Base-by-base conservation (phyloP, 306 rosid genomes). In the Acacia acuminata region DNA sequence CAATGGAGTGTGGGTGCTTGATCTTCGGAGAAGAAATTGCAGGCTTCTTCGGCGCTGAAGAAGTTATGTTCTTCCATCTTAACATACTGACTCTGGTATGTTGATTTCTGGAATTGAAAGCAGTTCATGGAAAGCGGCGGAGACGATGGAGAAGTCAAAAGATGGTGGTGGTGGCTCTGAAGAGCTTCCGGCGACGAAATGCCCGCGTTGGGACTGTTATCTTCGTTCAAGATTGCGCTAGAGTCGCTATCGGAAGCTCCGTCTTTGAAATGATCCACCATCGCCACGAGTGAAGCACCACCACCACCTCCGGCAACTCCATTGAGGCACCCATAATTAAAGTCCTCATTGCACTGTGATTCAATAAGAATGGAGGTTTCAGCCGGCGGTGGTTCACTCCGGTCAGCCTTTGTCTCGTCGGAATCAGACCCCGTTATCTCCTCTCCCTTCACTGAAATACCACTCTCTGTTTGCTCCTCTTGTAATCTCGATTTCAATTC, bases 171-270 rank as follows among this genome's bases (percentile, higher is more conserved):
- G 5, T 84, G 88, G 63, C 86, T 81, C 34, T 85, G 92, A 44
- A 86, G 83, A 19, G 83, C 83, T 78, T 86, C 94, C 6, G 82
- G 82, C 11, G 96, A 90, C 9, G 92, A 89, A 78, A 83, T 77
- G 48, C 86, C 87, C 0, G 75, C 92, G 82, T 90, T 91, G 10
- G 93, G 92, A 60, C 97, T 89, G 71, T 80, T 79, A 42, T 81
- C 98, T 51, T 96, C 99, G 82, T 94, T 96, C 78, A 96, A 64
- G 78, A 96, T 91, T 24, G 98, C 98, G 43, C 99, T 96, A 0
- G 99, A 91, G 80, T 96, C 99, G 17, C 99, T 95, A 64, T 95
- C 99, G 0, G 99, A 95, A 43, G 91, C 86, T 2, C 99, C 99
- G 73, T 93, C 98, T 89, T 94, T 93, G 40, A 92, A 88, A 12